Evolutionary conservation across 2,329 filamentous ascomycete genomes (phyloP).

Genomic region (Fusarium anthophilum): DNA sequence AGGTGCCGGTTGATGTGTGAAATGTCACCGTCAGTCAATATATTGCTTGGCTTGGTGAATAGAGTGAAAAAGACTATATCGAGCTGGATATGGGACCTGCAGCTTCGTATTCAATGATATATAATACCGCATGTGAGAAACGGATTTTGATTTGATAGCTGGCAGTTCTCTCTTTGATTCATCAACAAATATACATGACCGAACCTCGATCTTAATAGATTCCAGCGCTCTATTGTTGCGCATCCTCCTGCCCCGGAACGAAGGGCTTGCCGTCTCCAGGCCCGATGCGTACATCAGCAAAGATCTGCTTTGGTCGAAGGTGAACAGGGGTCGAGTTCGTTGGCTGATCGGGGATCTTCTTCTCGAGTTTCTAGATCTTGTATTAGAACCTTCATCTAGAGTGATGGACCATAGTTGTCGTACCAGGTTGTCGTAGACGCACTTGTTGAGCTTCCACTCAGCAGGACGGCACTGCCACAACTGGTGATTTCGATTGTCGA

Average conservation of each 20-base stretch:
- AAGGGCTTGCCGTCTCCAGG: slow-evolving; percentile 57
- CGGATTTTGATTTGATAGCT: slow-evolving; percentile 24
- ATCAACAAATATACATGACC: slow-evolving; percentile 46
- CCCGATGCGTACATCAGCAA: slow-evolving; percentile 62
- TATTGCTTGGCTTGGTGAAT: background rate
- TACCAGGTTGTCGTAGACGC: slow-evolving; percentile 96
- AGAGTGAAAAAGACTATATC: background rate
- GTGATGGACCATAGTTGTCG: slow-evolving; percentile 43
- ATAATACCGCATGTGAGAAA: background rate
- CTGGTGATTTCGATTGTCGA: slow-evolving; percentile 98
- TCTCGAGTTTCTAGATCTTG: slow-evolving; percentile 75
- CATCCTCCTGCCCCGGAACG: slow-evolving; percentile 46
- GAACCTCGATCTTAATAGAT: slow-evolving; percentile 30
- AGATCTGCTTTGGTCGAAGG: slow-evolving; percentile 72
- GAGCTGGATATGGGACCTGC: background rate
- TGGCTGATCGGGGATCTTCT: slow-evolving; percentile 79
- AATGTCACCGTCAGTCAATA: background rate
- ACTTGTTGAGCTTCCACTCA: slow-evolving; percentile 93
- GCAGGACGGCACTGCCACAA: slow-evolving; percentile 91
- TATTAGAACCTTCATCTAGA: slow-evolving; percentile 6
- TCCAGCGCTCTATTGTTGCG: slow-evolving; percentile 47
- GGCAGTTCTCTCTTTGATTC: slow-evolving; percentile 42
- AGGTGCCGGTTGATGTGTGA: background rate
- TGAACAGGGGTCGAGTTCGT: slow-evolving; percentile 77
- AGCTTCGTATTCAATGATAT: background rate